Evolutionary conservation across 805 yeast genomes (phyloP).

Genomic region (Saccharomycopsis fibuligera): DNA sequence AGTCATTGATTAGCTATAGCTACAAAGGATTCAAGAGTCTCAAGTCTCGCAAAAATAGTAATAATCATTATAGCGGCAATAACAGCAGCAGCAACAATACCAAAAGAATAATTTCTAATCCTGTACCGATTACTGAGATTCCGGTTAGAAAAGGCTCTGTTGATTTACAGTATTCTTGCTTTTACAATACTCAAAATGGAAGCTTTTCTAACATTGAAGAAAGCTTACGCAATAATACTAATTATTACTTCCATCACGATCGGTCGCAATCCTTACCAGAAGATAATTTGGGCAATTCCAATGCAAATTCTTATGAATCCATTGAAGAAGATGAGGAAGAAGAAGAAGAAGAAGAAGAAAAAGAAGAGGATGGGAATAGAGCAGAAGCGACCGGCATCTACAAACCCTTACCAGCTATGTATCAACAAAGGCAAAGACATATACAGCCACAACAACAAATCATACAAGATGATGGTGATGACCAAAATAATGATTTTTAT

Average conservation of each 20-base stretch:
- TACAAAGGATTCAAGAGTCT: no score
- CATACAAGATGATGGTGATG: background rate
- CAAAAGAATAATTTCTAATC: conserved; percentile 15
- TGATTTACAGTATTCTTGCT: conserved; percentile 8
- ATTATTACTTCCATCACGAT: conserved; percentile 17
- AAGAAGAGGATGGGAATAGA: no score
- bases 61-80: no score
- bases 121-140: conserved; percentile 21
- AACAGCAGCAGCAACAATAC: background rate
- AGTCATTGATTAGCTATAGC: no score
- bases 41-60: no score
- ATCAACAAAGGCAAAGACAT: no score
- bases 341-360: background rate
- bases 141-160: conserved; percentile 19
- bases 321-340: conserved; percentile 2
- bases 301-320: background rate
- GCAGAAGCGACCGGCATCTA: no score
- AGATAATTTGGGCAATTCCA: background rate
- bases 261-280: conserved; percentile 4
- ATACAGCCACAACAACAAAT: background rate
- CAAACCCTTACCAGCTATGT: no score
- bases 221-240: conserved; percentile 8
- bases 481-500: conserved; percentile 12
- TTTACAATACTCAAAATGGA: background rate
- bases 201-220: conserved; percentile 6